Base-by-base conservation (phyloP, 2,329 filamentous ascomycete species). In the Spiromastix sp. region DNA sequence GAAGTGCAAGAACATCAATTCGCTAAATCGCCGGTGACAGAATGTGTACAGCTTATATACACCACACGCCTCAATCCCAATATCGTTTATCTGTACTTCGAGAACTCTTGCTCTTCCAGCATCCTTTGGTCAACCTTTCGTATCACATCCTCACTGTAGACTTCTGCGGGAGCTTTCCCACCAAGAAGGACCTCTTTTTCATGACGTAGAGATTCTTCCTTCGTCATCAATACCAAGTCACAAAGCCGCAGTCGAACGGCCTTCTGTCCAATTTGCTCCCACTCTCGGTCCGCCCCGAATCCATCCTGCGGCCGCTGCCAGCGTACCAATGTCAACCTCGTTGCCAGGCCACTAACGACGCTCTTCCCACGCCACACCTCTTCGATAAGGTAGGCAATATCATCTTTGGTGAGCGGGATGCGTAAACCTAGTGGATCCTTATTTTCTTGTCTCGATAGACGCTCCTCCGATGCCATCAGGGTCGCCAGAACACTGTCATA, bases 221-320 rank as follows among this genome's bases (percentile, higher is more conserved):
- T 93, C 1, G 87, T 95, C 84, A 95, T 85, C 48, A 82, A 83
- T 0, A 94, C 86, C 41, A 95, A 54, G 30, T 93, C 79, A 18
- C 71, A 68, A 47, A 89, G 60, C 20, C 68, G 59, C 4, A 96
- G 47, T 2, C 69, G 72, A n/a, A 83, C 79, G 30, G 71, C 77
- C 51, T 83, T 93, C 56, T 96, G 87, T 15, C 79, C 76, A n/a
- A 78, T 54, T 31, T 58, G 49, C 32, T 57, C 70, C 26, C 75
- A 73, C 20, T 70, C 70, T 36, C 74, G 66, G 27, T 86, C 80
- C 10, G 71, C 62, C 38, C 73, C 66, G 44, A 75, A 82, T 16
- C 71, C 71, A 17, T 57, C 58, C 5, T 61, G 59, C 0, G 83
- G 85, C 45, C 70, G 77, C 42, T 70, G 65, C 91, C 91, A 98